Conservation (phyloP, 306 rosid species). For the Dryas drummondii region DNA sequence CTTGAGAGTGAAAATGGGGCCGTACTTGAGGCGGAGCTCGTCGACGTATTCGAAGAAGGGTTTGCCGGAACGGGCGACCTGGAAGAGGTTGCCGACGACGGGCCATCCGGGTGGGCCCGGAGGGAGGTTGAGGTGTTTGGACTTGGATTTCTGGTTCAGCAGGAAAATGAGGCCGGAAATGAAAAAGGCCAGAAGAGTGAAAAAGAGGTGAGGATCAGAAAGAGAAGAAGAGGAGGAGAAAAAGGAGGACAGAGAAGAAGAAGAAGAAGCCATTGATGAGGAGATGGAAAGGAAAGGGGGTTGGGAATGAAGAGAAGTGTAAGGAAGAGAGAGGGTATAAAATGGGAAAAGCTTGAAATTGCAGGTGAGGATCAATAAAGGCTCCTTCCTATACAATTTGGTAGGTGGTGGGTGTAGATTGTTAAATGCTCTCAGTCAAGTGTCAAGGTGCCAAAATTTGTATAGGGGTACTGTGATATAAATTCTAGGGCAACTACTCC, state of each 20-base stretch:
- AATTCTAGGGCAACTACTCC: not conserved
- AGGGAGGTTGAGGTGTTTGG: conserved; percentile 55
- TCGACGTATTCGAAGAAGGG: conserved; percentile 60
- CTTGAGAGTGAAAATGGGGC: conserved; percentile 76
- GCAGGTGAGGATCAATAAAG: conserved; percentile 55
- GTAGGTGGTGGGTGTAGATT: conserved; percentile 7
- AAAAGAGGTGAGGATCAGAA: conserved; percentile 41
- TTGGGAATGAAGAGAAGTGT: not conserved
- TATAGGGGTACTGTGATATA: not conserved
- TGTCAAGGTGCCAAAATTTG: not conserved
- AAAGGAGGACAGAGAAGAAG: conserved; percentile 27
- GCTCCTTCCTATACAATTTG: conserved; percentile 1
- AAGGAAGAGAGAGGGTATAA: conserved; percentile 31
- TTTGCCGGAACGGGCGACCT: conserved; percentile 65
- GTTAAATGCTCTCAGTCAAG: conserved; percentile 8
- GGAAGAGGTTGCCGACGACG: conserved; percentile 84
- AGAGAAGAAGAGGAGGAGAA: conserved; percentile 30
- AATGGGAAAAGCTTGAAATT: conserved; percentile 60
- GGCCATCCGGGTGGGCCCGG: conserved; percentile 99
- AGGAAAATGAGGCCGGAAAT: conserved; percentile 52
- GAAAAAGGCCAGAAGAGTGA: conserved; percentile 53
- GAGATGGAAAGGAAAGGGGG: not conserved
- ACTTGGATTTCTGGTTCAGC: conserved; percentile 40
- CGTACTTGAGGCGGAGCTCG: conserved; percentile 39
- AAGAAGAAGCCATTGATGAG: conserved; percentile 39